Base-by-base conservation (phyloP, 352 stramenopile species). In the Globisporangium recalcitrans region DNA sequence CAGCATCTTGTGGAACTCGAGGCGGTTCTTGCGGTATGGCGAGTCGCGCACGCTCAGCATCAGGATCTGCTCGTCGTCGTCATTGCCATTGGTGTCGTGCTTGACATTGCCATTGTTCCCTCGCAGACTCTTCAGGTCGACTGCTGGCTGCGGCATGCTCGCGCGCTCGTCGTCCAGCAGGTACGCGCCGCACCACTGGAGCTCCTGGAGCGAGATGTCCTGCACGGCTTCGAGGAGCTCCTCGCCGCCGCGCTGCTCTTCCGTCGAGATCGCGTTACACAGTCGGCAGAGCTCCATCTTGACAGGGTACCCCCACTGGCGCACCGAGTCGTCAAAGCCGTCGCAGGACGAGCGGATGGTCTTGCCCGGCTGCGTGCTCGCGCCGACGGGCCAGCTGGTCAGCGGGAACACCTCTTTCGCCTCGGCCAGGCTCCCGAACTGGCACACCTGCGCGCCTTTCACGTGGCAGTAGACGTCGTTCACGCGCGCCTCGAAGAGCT, bases 11-110 rank as follows among this genome's bases (percentile, higher is more conserved):
- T 67, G 71, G 58, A 91, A 85, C 49, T 88, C 80, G 58, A 88
- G 77, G 13, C 82, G 76, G 19, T 77, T 68, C 57, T 84, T 78
- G 63, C 78, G 70, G 63, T 90, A 91, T 1, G 75, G 73, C 44
- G 75, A 81, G 29, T 72, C 63, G 16, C 62, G 66, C 36, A 72
- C 32, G 69, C n/a, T n/a, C 16, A 9, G 16, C 40, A 29, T 32
- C 13, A 16, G 38, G 38, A 46, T 16, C 16, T 46, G 38, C 16
- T 46, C 21, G 27, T 56, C 36, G 1, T 42, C 21, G 3, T 19
- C 29, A 2, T 24, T 10, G 19, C 26, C 14, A 13, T 42, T 4
- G 14, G 16, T 14, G 9, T 44, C 14, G 14, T 44, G n/a, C n/a
- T n/a, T 4, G 16, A n/a, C 19, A 19, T 44, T 14, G 14, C n/a